phyloP scores from a whole-genome alignment of 2,329 filamentous ascomycete species.

The Lasiodiplodia citricola region DNA sequence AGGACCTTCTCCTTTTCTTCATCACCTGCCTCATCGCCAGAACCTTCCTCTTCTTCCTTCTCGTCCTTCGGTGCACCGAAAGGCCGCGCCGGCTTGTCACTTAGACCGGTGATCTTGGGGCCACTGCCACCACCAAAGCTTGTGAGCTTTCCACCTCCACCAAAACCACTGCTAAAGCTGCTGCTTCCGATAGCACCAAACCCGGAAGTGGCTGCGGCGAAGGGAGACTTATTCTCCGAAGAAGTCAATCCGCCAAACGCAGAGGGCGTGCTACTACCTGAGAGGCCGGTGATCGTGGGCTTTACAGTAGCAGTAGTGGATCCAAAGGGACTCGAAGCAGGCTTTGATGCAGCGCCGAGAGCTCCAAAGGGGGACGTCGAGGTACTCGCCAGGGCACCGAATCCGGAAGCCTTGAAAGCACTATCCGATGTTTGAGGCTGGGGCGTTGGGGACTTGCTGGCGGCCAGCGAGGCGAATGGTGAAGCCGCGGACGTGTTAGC shows the following conservation, averaged over 20 bases:
- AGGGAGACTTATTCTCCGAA: slow-evolving; percentile 26
- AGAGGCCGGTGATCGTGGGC: slow-evolving; percentile 31
- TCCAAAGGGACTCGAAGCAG: slow-evolving; percentile 44
- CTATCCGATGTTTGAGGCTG: slow-evolving; percentile 47
- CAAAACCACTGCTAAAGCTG: slow-evolving; percentile 49
- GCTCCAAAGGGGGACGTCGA: slow-evolving; percentile 45
- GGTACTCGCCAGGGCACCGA: slow-evolving; percentile 49
- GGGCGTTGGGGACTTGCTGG: slow-evolving; percentile 40
- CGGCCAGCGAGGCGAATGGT: slow-evolving; percentile 54
- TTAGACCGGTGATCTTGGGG: slow-evolving; percentile 51
- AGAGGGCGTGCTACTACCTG: slow-evolving; percentile 30
- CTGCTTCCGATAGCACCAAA: slow-evolving; percentile 32
- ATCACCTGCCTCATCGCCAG: slow-evolving; percentile 53
- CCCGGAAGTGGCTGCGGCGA: slow-evolving; percentile 24
- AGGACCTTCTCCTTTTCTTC: slow-evolving; percentile 44
- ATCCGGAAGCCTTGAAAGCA: slow-evolving; percentile 59
- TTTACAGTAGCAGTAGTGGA: slow-evolving; percentile 29
- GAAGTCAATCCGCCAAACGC: slow-evolving; percentile 42
- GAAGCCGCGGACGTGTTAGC: slow-evolving; percentile 53
- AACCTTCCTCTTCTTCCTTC: slow-evolving; percentile 58
- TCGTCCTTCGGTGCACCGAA: slow-evolving; percentile 79
- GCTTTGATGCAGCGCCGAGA: slow-evolving; percentile 35
- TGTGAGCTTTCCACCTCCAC: slow-evolving; percentile 56
- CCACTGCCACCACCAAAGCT: slow-evolving; percentile 72
- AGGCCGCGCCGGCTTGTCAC: slow-evolving; percentile 68